These are phyloP conservation scores for Nidularia sp. DNA, from an alignment of 768 basidiomycete species.

Conservation along the genomic window DNA sequence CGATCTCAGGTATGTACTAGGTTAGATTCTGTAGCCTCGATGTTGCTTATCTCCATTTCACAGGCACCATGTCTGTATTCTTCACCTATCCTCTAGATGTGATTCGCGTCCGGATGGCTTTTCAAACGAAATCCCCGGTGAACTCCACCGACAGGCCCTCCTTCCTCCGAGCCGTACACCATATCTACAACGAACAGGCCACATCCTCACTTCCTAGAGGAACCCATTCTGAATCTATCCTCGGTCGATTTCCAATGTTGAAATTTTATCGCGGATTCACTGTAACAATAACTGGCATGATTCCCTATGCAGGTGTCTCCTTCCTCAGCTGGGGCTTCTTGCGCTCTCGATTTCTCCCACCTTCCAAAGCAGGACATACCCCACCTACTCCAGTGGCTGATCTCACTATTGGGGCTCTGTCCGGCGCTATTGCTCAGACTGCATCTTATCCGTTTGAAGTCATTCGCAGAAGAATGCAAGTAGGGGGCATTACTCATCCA, in stretches of 20 bases:
- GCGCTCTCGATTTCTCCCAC: constrained; percentile 54
- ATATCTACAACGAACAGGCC: constrained; percentile 71
- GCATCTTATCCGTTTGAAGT: constrained; percentile 95
- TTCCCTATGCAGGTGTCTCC: constrained; percentile 93
- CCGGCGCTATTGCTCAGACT: constrained; percentile 84
- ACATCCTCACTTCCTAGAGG: constrained; percentile 14
- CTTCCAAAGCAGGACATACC: constrained; percentile 26
- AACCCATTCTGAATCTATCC: constrained; percentile 21
- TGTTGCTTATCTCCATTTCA: constrained; percentile 3
- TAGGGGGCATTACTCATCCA: constrained; percentile 78
- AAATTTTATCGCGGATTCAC: constrained; percentile 98
- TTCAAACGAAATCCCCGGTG: constrained; percentile 49
- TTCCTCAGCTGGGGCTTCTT: constrained; percentile 90
- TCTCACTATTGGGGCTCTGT: constrained; percentile 78
- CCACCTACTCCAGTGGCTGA: constrained; percentile 53
- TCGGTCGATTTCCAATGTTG: constrained; percentile 68
- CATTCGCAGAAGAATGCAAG: constrained; percentile 89
- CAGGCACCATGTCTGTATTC: constrained; percentile 82
- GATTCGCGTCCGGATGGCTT: constrained; percentile 94
- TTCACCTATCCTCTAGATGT: constrained; percentile 96
- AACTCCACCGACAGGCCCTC: constrained; percentile 35
- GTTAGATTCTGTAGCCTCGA: neutral
- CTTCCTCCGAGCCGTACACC: constrained; percentile 48
- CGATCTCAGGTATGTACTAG: constrained; percentile 66
- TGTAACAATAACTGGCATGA: constrained; percentile 86